Evolutionary conservation across 352 stramenopile species (phyloP).

Genomic region (Thalassiosira hispida): DNA sequence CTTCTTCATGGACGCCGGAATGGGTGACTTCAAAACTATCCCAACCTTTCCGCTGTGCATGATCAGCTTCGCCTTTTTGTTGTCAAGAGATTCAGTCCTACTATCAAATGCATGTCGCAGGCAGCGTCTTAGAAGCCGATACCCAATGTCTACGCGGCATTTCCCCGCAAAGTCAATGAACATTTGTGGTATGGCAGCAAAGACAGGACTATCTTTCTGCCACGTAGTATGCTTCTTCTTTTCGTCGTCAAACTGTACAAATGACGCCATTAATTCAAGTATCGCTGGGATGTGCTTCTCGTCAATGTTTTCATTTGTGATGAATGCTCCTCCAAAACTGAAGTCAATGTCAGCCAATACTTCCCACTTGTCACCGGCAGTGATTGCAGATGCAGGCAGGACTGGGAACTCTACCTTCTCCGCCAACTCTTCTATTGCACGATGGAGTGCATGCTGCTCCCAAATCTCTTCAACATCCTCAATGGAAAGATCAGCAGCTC

Average conservation of each 20-base stretch:
- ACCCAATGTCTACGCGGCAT: constrained; percentile 24
- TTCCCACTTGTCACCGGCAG: constrained; percentile 10
- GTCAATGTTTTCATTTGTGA: constrained; percentile 16
- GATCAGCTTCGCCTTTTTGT: constrained; percentile 32
- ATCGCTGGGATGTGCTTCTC: constrained; percentile 18
- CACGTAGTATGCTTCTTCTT: constrained; percentile 32
- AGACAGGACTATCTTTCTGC: constrained; percentile 29
- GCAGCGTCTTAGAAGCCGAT: constrained; percentile 25
- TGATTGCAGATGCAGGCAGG: neutral
- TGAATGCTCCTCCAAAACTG: constrained; percentile 19
- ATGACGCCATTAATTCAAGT: constrained; percentile 27
- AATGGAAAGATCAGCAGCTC: neutral
- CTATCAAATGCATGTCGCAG: constrained; percentile 30
- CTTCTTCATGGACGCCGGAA: constrained; percentile 44
- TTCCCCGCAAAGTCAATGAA: constrained; percentile 30
- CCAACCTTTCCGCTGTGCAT: constrained; percentile 17
- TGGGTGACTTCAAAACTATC: constrained; percentile 8
- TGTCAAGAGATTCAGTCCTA: constrained; percentile 30
- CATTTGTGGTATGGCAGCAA: constrained; percentile 27
- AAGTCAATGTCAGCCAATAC: constrained; percentile 37
- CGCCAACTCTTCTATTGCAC: neutral
- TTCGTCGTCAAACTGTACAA: constrained; percentile 20
- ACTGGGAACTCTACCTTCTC: constrained; percentile 8
- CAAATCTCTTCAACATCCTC: constrained; percentile 8
- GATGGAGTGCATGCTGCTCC: neutral